Evolutionary conservation across 1,284 basidiomycete genomes (phyloP).

Genomic region (Ganoderma meredithae): DNA sequence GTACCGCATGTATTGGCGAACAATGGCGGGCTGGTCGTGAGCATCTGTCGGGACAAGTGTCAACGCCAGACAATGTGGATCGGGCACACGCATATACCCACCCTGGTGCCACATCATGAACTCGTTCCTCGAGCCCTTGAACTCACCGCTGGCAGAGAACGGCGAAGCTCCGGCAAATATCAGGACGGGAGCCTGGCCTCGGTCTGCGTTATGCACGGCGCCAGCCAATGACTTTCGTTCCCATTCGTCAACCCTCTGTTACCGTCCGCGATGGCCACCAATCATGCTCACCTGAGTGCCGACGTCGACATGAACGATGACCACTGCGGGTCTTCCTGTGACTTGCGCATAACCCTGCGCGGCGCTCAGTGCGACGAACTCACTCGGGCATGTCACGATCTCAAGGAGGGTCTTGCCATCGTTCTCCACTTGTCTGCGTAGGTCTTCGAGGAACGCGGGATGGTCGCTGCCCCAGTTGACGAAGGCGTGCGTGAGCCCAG

Average conservation of each 20-base stretch:
- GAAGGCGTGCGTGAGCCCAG: conserved; percentile 73
- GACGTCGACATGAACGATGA: conserved; percentile 78
- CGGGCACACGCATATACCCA: conserved; percentile 32
- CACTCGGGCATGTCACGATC: conserved; percentile 73
- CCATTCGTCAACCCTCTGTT: not conserved
- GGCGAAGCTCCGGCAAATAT: conserved; percentile 76
- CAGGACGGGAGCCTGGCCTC: conserved; percentile 63
- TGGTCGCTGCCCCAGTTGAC: conserved; percentile 81
- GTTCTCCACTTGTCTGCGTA: conserved; percentile 53
- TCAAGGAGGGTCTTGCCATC: conserved; percentile 48
- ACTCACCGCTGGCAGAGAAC: conserved; percentile 59
- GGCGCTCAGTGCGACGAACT: conserved; percentile 75
- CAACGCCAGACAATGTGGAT: not conserved
- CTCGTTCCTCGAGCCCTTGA: conserved; percentile 69
- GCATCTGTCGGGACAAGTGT: conserved; percentile 49
- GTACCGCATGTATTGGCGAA: conserved; percentile 76
- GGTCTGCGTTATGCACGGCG: conserved; percentile 73
- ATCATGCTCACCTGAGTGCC: conserved; percentile 67
- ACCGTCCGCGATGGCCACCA: not conserved
- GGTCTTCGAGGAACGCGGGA: conserved; percentile 70
- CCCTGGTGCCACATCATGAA: conserved; percentile 78
- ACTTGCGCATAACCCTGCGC: conserved; percentile 77
- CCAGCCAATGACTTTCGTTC: conserved; percentile 64
- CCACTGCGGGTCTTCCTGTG: conserved; percentile 69
- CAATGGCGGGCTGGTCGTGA: conserved; percentile 69